Base-by-base conservation (phyloP, 2,329 filamentous ascomycete species). In the Neoascochyta sp. region DNA sequence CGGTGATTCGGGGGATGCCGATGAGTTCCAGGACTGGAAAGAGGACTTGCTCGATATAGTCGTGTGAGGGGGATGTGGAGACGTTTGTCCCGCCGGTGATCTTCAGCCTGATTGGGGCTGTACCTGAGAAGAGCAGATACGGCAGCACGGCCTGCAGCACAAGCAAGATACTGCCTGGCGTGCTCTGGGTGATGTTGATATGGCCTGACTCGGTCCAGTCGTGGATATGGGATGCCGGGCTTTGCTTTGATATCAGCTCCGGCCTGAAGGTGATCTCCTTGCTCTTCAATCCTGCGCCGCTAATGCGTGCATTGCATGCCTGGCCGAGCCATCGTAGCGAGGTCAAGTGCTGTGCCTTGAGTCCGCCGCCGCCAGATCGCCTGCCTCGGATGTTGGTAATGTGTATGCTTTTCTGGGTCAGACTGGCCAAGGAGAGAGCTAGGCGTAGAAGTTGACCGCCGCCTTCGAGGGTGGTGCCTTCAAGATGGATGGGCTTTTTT, bases 371-470 rank as follows among this genome's bases (percentile, higher is more conserved):
- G 3, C 68, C 67, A 29, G 45, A 50, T 39, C 72, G 64, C 16
- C 70, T 75, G 16, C 69, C 76, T 6, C 77, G 71, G 32, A 80
- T 75, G 36, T 71, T 54, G 22, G 60, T 63, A 40, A 80, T 71
- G 14, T 59, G 61, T 27, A 80, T 57, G 2, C 75, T 66, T 1
- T 55, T 67, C 13, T 54, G 52, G 5, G 70, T 75, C 10, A 80
- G 62, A 4, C 72, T 69, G 1, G 76, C 73, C 3, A 80, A 57
- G 9, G 70, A 68, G 7, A 78, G 45, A 3, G 75, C 73, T 29
- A 75, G 68, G 13, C 77, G 74, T 23, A 80, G 63, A 3, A 81
- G 64, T 52, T 81, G 77, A 9, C 77, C 77, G 15, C 77, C 77
- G 21, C 76, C 77, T 67, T 81, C 76, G 12, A 80, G 69, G 3